A percentile compares a stretch with the other conserved stretches of the same genome.
phyloP scores from a whole-genome alignment of 495 filamentous ascomycete species.

The Penicillium taxi region DNA sequence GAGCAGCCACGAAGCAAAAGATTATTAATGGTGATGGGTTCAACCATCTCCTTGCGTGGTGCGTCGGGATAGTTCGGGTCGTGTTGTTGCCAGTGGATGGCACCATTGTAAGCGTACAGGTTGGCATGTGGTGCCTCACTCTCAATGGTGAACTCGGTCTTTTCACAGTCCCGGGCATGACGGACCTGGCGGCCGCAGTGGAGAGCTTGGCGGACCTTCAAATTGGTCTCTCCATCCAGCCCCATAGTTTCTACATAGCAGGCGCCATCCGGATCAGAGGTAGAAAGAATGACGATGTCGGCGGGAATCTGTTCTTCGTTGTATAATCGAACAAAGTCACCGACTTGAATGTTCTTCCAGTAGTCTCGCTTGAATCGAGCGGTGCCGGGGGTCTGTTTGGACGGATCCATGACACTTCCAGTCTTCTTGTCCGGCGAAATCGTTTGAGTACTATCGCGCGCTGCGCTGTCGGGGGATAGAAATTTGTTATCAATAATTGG shows the following conservation, averaged over 20 bases:
- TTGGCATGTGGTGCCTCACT: constrained; percentile 90
- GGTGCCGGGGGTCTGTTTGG: constrained; percentile 48
- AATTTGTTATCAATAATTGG: constrained; percentile 23
- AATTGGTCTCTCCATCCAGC: constrained; percentile 93
- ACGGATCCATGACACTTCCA: constrained; percentile 58
- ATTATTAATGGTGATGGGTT: constrained; percentile 92
- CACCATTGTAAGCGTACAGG: constrained; percentile 86
- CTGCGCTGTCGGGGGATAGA: constrained; percentile 29
- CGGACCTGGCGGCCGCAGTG: constrained; percentile 75
- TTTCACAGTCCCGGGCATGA: constrained; percentile 88
- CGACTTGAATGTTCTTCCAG: constrained; percentile 95
- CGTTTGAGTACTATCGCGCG: constrained; percentile 23
- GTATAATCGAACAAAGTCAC: constrained; percentile 94
- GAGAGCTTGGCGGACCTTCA: constrained; percentile 90
- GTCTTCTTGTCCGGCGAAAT: constrained; percentile 36
- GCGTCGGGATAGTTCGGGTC: constrained; percentile 52
- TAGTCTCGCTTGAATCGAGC: constrained; percentile 83
- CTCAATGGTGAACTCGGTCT: constrained; percentile 77
- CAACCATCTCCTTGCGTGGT: constrained; percentile 68
- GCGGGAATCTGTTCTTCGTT: constrained; percentile 94
- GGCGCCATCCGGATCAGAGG: constrained; percentile 87
- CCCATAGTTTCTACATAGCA: constrained; percentile 99
- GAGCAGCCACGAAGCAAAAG: constrained; percentile 87
- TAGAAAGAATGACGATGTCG: constrained; percentile 91
- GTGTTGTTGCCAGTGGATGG: constrained; percentile 76